These are phyloP conservation scores for Rhamnella rubrinervis DNA, from an alignment of 331 rosid genomes.

Conservation along the genomic window DNA sequence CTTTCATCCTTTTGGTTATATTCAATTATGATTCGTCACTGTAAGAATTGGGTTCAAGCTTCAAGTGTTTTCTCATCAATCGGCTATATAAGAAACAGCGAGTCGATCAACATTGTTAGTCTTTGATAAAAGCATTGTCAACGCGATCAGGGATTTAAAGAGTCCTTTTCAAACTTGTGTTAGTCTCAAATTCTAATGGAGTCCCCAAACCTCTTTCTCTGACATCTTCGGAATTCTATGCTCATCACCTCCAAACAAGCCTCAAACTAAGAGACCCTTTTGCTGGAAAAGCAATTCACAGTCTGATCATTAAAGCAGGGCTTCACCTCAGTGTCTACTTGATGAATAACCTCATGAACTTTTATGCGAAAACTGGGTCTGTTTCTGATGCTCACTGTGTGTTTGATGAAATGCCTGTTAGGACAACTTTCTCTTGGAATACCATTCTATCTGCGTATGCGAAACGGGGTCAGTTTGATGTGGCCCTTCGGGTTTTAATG, in stretches of 20 bases:
- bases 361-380: slow-evolving; percentile 49
- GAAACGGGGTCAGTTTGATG: slow-evolving; percentile 56
- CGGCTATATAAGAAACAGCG: no score
- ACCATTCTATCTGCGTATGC: slow-evolving; percentile 62
- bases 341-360: slow-evolving; percentile 63
- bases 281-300: slow-evolving; percentile 55
- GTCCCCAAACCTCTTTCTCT: slow-evolving; percentile 13
- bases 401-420: slow-evolving; percentile 67
- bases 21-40: no score
- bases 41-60: no score
- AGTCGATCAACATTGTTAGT: no score
- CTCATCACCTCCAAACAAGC: slow-evolving; percentile 56
- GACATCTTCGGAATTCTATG: slow-evolving; percentile 38
- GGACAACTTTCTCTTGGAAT: slow-evolving; percentile 62
- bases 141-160: no score
- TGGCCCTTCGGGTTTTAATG: slow-evolving; percentile 44
- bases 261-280: slow-evolving; percentile 43
- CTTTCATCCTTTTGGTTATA: no score
- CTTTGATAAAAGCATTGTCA: no score
- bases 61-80: no score
- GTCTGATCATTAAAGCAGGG: slow-evolving; percentile 63
- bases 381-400: slow-evolving; percentile 48
- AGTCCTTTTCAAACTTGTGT: no score
- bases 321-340: slow-evolving; percentile 54
- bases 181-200: slow-evolving; percentile 30